These are phyloP conservation scores for Kodamaea fukazawae DNA, from an alignment of 805 yeast genomes.

Conservation along the genomic window DNA sequence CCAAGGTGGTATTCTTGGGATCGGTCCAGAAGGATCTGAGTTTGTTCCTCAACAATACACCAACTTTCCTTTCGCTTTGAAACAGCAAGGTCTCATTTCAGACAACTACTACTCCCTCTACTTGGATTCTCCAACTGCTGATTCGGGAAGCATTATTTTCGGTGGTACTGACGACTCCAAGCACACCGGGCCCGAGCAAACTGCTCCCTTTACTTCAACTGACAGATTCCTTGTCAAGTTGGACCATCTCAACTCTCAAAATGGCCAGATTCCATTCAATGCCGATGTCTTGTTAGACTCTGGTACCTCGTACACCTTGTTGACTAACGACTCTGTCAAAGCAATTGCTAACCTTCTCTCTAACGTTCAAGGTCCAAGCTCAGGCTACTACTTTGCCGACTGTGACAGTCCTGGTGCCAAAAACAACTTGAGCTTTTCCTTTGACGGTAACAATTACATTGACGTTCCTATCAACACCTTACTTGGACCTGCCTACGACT, in stretches of 20 bases:
- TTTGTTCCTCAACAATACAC: conserved; percentile 7
- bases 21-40: conserved; percentile 3
- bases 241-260: background rate
- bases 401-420: conserved; percentile 1
- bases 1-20: conserved; percentile 15
- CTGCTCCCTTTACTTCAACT: background rate
- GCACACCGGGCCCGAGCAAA: conserved; percentile 13
- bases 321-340: background rate
- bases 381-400: conserved; percentile 1
- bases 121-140: conserved; percentile 8
- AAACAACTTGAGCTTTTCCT: conserved; percentile 3
- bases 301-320: conserved; percentile 7
- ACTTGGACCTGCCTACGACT: conserved; percentile 4
- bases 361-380: too few relatives aligned
- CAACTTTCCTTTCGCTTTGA: conserved; percentile 20
- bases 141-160: conserved; percentile 13
- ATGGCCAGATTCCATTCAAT: background rate
- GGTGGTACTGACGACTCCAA: conserved; percentile 16
- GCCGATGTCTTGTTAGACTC: conserved; percentile 6
- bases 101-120: conserved; percentile 15
- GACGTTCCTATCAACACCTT: conserved; percentile 4
- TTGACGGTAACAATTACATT: conserved; percentile 4
- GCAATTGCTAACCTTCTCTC: too few relatives aligned
- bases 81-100: conserved; percentile 26
- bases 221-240: background rate